Conservation (phyloP, 2,329 filamentous ascomycete species). For the Exophiala sideris region DNA sequence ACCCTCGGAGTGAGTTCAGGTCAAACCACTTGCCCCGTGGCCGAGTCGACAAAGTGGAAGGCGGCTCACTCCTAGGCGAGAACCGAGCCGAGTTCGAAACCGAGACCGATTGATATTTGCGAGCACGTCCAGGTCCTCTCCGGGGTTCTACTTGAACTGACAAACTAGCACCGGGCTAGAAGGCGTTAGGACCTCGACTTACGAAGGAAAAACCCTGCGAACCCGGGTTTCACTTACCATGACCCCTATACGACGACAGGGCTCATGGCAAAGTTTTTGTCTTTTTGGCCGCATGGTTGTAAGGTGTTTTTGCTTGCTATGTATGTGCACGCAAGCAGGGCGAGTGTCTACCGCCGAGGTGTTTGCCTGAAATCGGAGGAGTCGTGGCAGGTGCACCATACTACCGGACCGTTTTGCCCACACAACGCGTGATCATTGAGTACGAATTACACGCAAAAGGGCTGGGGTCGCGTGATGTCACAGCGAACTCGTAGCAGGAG, state of each 20-base stretch:
- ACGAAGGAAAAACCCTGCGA: constrained; percentile 9
- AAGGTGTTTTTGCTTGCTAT: constrained; percentile 4
- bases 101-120: neutral
- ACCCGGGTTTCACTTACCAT: constrained; percentile 9
- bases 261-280: neutral
- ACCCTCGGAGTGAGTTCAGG: constrained; percentile 12
- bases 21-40: constrained; percentile 8
- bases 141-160: neutral
- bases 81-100: neutral
- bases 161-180: neutral
- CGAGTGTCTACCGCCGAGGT: too few relatives aligned
- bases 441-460: too few relatives aligned
- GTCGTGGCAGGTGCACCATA: too few relatives aligned
- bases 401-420: too few relatives aligned
- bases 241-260: constrained; percentile 2
- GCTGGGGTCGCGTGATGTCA: too few relatives aligned
- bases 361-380: too few relatives aligned
- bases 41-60: constrained; percentile 11
- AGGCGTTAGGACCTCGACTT: neutral
- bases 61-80: constrained; percentile 14
- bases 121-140: neutral
- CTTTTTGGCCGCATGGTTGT: neutral
- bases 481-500: too few relatives aligned
- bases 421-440: too few relatives aligned
- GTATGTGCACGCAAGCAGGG: too few relatives aligned